Base-by-base conservation (phyloP, 305 asterid species). In the Fraxinus xanthoxyloides region DNA sequence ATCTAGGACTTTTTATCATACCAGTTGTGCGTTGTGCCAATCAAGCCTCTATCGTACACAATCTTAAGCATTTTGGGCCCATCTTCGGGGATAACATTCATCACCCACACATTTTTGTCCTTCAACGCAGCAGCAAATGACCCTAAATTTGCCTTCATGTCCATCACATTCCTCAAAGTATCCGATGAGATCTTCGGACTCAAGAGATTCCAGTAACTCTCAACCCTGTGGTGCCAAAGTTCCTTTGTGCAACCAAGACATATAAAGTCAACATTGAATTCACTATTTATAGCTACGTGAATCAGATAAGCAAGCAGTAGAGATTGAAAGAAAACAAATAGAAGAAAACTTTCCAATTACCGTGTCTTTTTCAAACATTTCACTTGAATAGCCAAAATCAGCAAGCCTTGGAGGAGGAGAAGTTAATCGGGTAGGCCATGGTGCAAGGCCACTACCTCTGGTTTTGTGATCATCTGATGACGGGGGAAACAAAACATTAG, bases 121-220 rank as follows among this genome's bases (percentile, higher is more conserved):
- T 93, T 92, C 93, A 95, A 88, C 80, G 97, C 97, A 85, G 97
- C 98, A 51, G 93, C 99, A 88, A 92, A 95, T 24, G 99, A 95
- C 38, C 99, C 99, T 88, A 95, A 72, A 85, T 94, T 89, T 67
- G 99, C 99, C 86, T 94, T 95, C 99, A 95, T 94, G 84, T 95
- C 99, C 98, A 95, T 95, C 77, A 95, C 87, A 54, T 95, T 95
- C 85, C 99, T 88, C 82, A 95, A 26, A 13, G 93, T 89, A 70
- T 95, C 90, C 5, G 92, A 83, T 30, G 95, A 88, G 65, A 93
- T 86, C 85, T 93, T 95, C 82, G 97, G 87, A 83, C 97, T 86
- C 88, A 95, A 82, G 36, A 94, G 90, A 85, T 85, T 92, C 96
- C 92, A 90, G 80, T 95, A 95, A 72, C 83, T 86, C 83, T 93